Percentiles rank a stretch among this genome's conserved stretches.
phyloP scores from a whole-genome alignment of 2,329 filamentous ascomycete species.

The Diplocarpon rosae region DNA sequence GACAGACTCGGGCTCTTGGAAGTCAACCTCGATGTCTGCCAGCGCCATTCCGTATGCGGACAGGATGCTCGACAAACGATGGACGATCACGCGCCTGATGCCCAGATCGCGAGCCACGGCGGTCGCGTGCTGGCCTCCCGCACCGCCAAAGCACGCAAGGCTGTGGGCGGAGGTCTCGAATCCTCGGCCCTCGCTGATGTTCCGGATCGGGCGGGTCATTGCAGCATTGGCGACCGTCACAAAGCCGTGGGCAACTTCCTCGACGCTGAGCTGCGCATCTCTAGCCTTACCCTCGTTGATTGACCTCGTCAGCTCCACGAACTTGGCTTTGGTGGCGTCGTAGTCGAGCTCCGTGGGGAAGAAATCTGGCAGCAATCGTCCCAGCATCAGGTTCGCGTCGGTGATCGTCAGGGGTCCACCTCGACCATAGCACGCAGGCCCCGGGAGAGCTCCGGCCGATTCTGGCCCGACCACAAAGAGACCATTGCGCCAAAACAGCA shows the following conservation, averaged over 20 bases:
- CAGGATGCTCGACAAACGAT: slow-evolving; percentile 66
- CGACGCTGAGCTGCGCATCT: slow-evolving; percentile 48
- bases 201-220: slow-evolving; percentile 79
- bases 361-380: slow-evolving; percentile 72
- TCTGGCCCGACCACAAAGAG: slow-evolving; percentile 61
- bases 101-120: slow-evolving; percentile 82
- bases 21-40: slow-evolving; percentile 4
- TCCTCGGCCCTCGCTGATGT: too few species aligned
- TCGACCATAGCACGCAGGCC: slow-evolving; percentile 77
- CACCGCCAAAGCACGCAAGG: slow-evolving; percentile 81
- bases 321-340: slow-evolving; percentile 60
- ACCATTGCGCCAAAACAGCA: slow-evolving; percentile 58
- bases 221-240: slow-evolving; percentile 80
- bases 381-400: slow-evolving; percentile 77
- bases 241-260: slow-evolving; percentile 50
- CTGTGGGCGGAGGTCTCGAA: too few species aligned
- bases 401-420: slow-evolving; percentile 80
- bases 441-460: slow-evolving; percentile 61
- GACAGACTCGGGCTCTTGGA: slow-evolving; percentile 1
- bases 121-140: slow-evolving; percentile 63
- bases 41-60: slow-evolving; percentile 68
- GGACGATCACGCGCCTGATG: slow-evolving; percentile 55
- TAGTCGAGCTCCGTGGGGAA: slow-evolving; percentile 74
- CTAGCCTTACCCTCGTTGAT: slow-evolving; percentile 61
- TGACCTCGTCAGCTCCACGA: slow-evolving; percentile 61